Conservation (phyloP, 2,329 filamentous ascomycete species). For the Talaromyces sp. region DNA sequence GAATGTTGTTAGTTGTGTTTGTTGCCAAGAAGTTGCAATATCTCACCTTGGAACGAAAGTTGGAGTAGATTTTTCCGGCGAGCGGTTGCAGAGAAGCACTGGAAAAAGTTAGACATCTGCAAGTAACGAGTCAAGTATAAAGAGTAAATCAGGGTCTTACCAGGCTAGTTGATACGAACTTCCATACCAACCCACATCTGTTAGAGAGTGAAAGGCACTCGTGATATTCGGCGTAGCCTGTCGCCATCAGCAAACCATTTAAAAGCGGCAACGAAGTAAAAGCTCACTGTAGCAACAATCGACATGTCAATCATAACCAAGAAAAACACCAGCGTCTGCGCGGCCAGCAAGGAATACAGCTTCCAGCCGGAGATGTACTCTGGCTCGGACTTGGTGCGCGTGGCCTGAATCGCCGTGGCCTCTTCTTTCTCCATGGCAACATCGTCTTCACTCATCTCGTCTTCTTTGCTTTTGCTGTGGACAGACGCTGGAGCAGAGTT, state of each 20-base stretch:
- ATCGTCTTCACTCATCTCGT: background rate
- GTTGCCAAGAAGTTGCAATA: conserved; percentile 6
- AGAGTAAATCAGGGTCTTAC: conserved; percentile 8
- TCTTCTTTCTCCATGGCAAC: background rate
- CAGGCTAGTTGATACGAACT: conserved; percentile 30
- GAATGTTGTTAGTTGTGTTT: background rate
- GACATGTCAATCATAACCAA: conserved; percentile 48
- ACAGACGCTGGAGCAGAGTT: background rate
- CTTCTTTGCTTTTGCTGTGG: background rate
- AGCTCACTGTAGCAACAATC: conserved; percentile 46
- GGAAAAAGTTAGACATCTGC: background rate
- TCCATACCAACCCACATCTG: conserved; percentile 23
- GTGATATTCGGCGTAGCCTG: conserved; percentile 46
- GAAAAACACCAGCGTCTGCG: conserved; percentile 40
- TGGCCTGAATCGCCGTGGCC: conserved; percentile 1
- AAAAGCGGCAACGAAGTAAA: background rate
- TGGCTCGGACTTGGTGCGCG: conserved; percentile 3
- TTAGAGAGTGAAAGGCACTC: conserved; percentile 21
- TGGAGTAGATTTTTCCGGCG: conserved; percentile 36
- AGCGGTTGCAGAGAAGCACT: conserved; percentile 43
- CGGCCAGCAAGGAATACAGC: conserved; percentile 21
- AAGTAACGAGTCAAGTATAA: background rate
- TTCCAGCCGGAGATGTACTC: conserved; percentile 15
- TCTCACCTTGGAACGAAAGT: conserved; percentile 24
- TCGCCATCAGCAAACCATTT: background rate